A percentile compares a stretch with the other conserved stretches of the same genome.
phyloP scores from a whole-genome alignment of 371 early-diverging fungal species.

The Amoeboaphelidium protococcarum region DNA sequence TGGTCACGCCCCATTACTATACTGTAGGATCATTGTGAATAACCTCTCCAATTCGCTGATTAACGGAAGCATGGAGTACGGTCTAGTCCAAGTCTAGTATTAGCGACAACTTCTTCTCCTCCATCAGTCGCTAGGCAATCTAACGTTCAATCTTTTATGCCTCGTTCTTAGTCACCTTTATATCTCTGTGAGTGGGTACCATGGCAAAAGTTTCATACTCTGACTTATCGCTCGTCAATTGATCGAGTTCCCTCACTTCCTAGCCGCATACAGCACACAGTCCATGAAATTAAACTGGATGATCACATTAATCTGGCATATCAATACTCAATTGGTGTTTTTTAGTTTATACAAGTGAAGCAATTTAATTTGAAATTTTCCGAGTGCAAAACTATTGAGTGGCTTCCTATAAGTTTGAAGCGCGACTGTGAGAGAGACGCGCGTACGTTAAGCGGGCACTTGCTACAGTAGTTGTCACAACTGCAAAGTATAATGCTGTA shows the following conservation, averaged over 20 bases:
- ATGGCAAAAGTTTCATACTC: background rate
- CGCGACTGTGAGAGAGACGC: too few species aligned
- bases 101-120: conserved; percentile 48
- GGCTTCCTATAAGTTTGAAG: too few species aligned
- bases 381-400: too few species aligned
- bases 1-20: background rate
- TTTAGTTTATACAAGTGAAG: too few species aligned
- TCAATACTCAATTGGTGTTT: too few species aligned
- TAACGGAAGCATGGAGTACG: conserved; percentile 82
- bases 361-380: too few species aligned
- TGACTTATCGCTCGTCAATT: background rate
- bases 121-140: conserved; percentile 31
- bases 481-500: too few species aligned
- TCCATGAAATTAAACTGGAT: conserved; percentile 48
- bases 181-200: background rate
- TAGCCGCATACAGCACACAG: conserved; percentile 55
- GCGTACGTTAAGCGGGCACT: too few species aligned
- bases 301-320: too few species aligned
- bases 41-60: conserved; percentile 51
- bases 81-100: conserved; percentile 97
- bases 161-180: conserved; percentile 11
- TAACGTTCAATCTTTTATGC: conserved; percentile 46
- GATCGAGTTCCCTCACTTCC: conserved; percentile 20
- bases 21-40: conserved; percentile 14
- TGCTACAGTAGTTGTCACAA: too few species aligned